Percentiles rank a stretch among this genome's conserved stretches.
Evolutionary conservation across 345 rosid genomes (phyloP).

Genomic region (Mercurialis annua): DNA sequence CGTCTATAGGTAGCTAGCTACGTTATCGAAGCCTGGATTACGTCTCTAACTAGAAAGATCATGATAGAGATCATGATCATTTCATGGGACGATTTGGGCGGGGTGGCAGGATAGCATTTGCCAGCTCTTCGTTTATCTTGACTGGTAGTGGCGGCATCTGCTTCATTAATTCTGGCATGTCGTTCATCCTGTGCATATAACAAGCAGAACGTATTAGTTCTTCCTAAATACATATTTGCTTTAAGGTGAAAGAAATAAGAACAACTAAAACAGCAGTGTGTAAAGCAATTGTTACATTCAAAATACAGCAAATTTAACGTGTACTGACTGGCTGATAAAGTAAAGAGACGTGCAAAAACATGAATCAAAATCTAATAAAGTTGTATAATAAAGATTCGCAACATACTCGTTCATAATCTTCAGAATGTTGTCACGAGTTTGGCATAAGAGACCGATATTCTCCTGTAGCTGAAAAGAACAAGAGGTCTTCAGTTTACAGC

Average conservation of each 20-base stretch:
- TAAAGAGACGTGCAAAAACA: not conserved
- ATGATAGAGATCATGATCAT: not conserved
- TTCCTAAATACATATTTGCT: not conserved
- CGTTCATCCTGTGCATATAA: slow-evolving; percentile 50
- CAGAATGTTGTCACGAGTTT: slow-evolving; percentile 36
- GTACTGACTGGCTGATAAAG: too few relatives aligned
- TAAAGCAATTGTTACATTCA: not conserved
- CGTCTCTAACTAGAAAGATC: not conserved
- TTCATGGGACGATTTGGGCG: slow-evolving; percentile 20
- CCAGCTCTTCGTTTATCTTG: slow-evolving; percentile 51
- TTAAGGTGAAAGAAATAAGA: not conserved
- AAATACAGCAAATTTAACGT: too few relatives aligned
- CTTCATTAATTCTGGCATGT: slow-evolving; percentile 56
- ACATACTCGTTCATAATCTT: slow-evolving; percentile 42
- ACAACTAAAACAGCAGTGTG: not conserved
- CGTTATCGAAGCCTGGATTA: slow-evolving; percentile 13
- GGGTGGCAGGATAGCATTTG: slow-evolving; percentile 38
- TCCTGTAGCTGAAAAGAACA: slow-evolving; percentile 37
- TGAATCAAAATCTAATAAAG: slow-evolving; percentile 4
- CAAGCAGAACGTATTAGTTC: not conserved
- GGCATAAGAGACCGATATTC: slow-evolving; percentile 39
- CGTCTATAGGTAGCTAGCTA: too few relatives aligned
- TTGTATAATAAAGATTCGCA: not conserved
- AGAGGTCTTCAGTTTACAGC: slow-evolving; percentile 6
- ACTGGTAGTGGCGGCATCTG: slow-evolving; percentile 71